Evolutionary conservation across 306 rosid species (phyloP).

Genomic region (Acacia acuminata): DNA sequence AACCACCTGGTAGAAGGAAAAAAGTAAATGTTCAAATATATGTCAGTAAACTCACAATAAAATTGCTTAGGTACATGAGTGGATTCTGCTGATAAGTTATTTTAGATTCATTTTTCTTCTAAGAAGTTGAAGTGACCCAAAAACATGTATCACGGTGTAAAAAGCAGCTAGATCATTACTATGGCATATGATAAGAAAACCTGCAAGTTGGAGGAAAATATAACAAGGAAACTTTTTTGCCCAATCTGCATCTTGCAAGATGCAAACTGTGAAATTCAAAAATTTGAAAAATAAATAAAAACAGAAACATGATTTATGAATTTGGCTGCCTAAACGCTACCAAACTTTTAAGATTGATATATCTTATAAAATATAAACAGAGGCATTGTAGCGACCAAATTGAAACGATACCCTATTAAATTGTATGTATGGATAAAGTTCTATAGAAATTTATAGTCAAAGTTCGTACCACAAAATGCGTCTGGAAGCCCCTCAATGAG

Average conservation of each 20-base stretch:
- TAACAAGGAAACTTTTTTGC: neutral
- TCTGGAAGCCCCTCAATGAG: constrained; percentile 88
- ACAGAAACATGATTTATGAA: neutral
- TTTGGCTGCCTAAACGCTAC: neutral
- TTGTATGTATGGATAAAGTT: neutral
- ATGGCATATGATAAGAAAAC: constrained; percentile 4
- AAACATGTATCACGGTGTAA: neutral
- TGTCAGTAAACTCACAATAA: constrained; percentile 6
- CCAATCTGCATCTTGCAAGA: neutral
- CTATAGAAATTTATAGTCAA: neutral
- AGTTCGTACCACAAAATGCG: constrained; percentile 82
- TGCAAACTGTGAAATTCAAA: neutral
- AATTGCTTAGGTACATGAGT: neutral
- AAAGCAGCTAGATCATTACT: neutral
- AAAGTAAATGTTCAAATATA: constrained; percentile 14
- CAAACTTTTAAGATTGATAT: constrained; percentile 7
- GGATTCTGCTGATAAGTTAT: neutral
- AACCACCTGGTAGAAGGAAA: constrained; percentile 68
- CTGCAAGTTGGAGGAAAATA: neutral
- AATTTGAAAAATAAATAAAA: neutral
- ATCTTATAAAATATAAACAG: neutral
- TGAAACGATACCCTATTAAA: neutral
- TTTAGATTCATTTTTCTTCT: constrained; percentile 4
- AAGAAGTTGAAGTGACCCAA: neutral
- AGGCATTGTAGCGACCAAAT: neutral